A percentile compares a stretch with the other conserved stretches of the same genome.
phyloP scores from a whole-genome alignment of 768 basidiomycete species.

The Lentinula edodes region DNA sequence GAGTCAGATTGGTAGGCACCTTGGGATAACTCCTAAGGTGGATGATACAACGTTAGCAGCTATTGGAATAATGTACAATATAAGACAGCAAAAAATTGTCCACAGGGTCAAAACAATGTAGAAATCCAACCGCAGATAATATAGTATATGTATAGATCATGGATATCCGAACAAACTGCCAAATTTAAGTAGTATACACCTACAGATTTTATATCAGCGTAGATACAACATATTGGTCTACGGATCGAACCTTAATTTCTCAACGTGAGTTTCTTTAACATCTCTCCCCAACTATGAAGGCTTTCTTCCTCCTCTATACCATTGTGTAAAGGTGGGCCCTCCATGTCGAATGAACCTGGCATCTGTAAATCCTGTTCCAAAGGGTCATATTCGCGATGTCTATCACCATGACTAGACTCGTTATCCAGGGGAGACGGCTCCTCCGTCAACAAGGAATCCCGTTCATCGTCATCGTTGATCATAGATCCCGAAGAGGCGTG shows the following conservation, averaged over 20 bases:
- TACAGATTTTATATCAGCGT: too few species aligned
- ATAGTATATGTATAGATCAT: too few species aligned
- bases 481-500: not conserved
- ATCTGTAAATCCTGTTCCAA: constrained; percentile 27
- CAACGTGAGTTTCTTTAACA: constrained; percentile 23
- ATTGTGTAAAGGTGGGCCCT: constrained; percentile 9
- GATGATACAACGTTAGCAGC: too few species aligned
- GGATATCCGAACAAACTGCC: too few species aligned
- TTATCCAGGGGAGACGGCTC: not conserved
- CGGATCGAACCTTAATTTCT: not conserved
- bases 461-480: constrained; percentile 18
- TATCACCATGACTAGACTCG: not conserved
- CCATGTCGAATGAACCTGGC: constrained; percentile 47
- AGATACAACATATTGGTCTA: not conserved
- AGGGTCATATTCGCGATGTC: constrained; percentile 9
- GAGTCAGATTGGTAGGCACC: too few species aligned
- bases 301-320: constrained; percentile 2
- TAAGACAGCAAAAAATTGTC: too few species aligned
- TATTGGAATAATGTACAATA: too few species aligned
- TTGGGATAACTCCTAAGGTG: too few species aligned
- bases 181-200: too few species aligned
- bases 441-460: constrained; percentile 10
- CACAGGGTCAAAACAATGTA: too few species aligned
- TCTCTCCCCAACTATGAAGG: constrained; percentile 19
- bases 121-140: too few species aligned